Evolutionary conservation across 179 eudicot genomes (phyloP).

Genomic region (Vitellaria paradoxa): DNA sequence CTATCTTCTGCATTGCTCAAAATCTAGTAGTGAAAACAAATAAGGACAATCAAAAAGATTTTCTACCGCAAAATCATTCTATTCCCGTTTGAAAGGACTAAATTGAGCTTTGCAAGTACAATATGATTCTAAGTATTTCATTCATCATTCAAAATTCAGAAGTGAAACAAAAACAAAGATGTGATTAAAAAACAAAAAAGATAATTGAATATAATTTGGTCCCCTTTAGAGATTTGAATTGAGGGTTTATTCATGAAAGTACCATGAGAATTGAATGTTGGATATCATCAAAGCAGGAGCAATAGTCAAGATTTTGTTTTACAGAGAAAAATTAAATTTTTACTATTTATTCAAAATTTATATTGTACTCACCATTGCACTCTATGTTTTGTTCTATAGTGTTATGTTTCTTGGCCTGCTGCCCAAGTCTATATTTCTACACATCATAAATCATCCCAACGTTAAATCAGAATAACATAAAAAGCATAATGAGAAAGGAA

Average conservation of each 20-base stretch:
- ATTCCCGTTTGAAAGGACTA: too few relatives aligned
- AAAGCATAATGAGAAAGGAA: neutral
- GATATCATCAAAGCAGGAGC: neutral
- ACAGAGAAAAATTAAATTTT: neutral
- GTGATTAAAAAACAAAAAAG: neutral
- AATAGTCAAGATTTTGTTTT: neutral
- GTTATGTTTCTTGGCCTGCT: conserved; percentile 43
- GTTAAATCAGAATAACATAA: neutral
- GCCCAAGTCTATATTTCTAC: conserved; percentile 60
- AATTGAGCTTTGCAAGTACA: too few relatives aligned
- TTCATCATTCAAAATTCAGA: neutral
- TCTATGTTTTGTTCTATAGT: conserved; percentile 28
- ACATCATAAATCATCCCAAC: neutral
- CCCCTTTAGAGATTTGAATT: neutral
- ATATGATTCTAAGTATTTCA: neutral
- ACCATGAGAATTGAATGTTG: too few relatives aligned
- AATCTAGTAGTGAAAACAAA: neutral
- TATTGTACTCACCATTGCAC: conserved; percentile 28
- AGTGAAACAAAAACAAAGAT: neutral
- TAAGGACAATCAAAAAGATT: too few relatives aligned
- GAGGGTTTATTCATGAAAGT: neutral
- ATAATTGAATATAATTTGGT: neutral
- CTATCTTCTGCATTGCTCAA: neutral
- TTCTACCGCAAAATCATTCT: too few relatives aligned
- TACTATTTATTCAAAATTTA: neutral